These are phyloP conservation scores for Hypoxylon sp. DNA, from an alignment of 2,329 filamentous ascomycete species.

Conservation along the genomic window DNA sequence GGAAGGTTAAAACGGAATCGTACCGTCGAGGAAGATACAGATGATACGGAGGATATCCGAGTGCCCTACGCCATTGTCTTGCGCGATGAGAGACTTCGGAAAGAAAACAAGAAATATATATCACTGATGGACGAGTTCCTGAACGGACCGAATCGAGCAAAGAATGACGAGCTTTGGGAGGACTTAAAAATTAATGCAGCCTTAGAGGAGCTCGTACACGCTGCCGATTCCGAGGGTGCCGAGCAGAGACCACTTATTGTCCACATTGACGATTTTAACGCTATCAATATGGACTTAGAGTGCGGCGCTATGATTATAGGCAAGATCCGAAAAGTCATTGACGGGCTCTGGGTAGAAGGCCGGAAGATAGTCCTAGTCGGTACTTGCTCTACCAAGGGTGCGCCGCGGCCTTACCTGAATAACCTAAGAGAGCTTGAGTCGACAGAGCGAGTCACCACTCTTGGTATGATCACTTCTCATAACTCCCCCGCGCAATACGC, in stretches of 20 bases:
- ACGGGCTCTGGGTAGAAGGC: slow-evolving; percentile 79
- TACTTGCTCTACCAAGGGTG: slow-evolving; percentile 75
- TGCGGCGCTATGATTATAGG: slow-evolving; percentile 76
- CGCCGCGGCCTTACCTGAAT: slow-evolving; percentile 60
- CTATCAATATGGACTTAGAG: slow-evolving; percentile 78
- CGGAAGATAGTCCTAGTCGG: slow-evolving; percentile 83
- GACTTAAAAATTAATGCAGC: slow-evolving; percentile 72
- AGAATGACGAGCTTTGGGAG: slow-evolving; percentile 69
- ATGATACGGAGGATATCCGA: slow-evolving; percentile 18
- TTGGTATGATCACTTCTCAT: slow-evolving; percentile 16
- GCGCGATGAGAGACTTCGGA: slow-evolving; percentile 43
- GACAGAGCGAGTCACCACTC: slow-evolving; percentile 55
- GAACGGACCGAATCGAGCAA: slow-evolving; percentile 58
- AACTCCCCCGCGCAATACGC: not conserved
- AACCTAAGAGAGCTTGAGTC: slow-evolving; percentile 59
- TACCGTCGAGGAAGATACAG: slow-evolving; percentile 35
- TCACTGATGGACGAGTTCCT: slow-evolving; percentile 62
- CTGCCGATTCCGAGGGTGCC: slow-evolving; percentile 57
- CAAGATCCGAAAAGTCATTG: slow-evolving; percentile 79
- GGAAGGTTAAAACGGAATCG: slow-evolving; percentile 58
- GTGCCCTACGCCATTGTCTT: slow-evolving; percentile 40
- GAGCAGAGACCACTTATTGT: slow-evolving; percentile 73
- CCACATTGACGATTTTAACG: slow-evolving; percentile 85
- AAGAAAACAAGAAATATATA: slow-evolving; percentile 49
- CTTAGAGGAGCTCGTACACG: slow-evolving; percentile 69